Evolutionary conservation across 2,329 filamentous ascomycete species (phyloP), one percentile per base, ranked within the genome.

Genomic region (Cordyceps fumosorosea): DNA sequence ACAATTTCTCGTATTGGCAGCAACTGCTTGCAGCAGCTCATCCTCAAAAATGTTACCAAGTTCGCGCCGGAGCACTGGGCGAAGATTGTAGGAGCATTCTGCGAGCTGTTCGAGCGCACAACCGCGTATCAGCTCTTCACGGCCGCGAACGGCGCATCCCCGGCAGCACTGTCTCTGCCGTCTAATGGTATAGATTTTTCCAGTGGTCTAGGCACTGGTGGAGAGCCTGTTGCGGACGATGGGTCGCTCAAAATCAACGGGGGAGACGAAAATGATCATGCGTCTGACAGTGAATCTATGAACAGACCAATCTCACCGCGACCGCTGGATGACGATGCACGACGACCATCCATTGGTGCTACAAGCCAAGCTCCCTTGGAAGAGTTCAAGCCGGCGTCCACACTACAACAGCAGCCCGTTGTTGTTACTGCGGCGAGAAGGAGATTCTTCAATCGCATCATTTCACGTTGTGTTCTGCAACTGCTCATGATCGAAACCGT

Each of bases 401-500:
- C 84, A 60, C 80, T 92, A 16, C 92, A 96, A 73, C 91, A 95
- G 73, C 91, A 96, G 64, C 91, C 93, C 0, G 84, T 96, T 6
- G 90, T 96, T 1, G 93, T 99, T 5, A 98, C 95, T 1, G 91
- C 92, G 2, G 92, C 95, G 0, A 89, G 95, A 29, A 86, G 95
- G 42, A 89, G 93, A 58, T 97, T 97, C 80, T 99, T 99, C 82
- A 99, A 99, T 77, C 90, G 93, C 68, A 99, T 99, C 74, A 99
- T 99, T 75, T 97, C 93, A 16, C 93, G 96, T 67, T 99, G 95
- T 73, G 96, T 99, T 4, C 81, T 99, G 10, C 96, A 99, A 75
- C 84, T 99, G 2, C 86, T 99, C 66, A 99, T 99, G 92, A 99
- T 99, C 69, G 96, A 99, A 75, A 99, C 96, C 0, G 96, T 99